These are phyloP conservation scores for Heritiera fomes DNA, from an alignment of 345 rosid genomes.

Conservation along the genomic window DNA sequence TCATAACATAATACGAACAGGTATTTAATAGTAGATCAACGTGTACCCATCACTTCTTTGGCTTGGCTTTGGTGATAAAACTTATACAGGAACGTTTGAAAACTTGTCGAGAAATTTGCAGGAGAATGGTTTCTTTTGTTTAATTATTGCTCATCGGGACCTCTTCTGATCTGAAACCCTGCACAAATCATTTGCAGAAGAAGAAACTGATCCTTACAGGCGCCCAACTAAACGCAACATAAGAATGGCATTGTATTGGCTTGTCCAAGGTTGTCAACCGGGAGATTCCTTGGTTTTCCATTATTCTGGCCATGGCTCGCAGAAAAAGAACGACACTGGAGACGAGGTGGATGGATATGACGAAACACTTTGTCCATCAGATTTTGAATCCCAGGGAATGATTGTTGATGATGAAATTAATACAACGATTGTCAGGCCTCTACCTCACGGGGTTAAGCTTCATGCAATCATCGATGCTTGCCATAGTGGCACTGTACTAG, in stretches of 20 bases:
- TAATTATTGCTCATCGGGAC: not conserved
- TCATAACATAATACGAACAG: too few relatives aligned
- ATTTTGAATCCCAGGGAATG: constrained; percentile 70
- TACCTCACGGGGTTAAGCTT: constrained; percentile 82
- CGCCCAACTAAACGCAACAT: constrained; percentile 70
- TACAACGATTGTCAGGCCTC: constrained; percentile 69
- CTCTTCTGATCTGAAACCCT: constrained; percentile 1
- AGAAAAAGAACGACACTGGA: constrained; percentile 54
- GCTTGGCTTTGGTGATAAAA: not conserved
- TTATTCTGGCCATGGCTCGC: constrained; percentile 87
- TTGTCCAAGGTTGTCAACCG: constrained; percentile 44
- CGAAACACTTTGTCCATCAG: constrained; percentile 84
- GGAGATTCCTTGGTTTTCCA: constrained; percentile 81
- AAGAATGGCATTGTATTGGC: constrained; percentile 76
- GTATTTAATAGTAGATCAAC: too few relatives aligned
- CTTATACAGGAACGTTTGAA: not conserved
- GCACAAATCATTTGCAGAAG: constrained; percentile 57
- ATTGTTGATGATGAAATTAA: constrained; percentile 90
- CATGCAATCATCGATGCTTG: constrained; percentile 91
- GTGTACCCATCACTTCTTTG: not conserved
- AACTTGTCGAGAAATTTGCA: not conserved
- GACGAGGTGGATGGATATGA: constrained; percentile 89
- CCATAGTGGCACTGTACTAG: constrained; percentile 88
- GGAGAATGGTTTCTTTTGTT: not conserved
- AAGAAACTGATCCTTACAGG: constrained; percentile 60